Conservation (phyloP, 192 early-diverging fungal species). For the Backusella mclennaniae region DNA sequence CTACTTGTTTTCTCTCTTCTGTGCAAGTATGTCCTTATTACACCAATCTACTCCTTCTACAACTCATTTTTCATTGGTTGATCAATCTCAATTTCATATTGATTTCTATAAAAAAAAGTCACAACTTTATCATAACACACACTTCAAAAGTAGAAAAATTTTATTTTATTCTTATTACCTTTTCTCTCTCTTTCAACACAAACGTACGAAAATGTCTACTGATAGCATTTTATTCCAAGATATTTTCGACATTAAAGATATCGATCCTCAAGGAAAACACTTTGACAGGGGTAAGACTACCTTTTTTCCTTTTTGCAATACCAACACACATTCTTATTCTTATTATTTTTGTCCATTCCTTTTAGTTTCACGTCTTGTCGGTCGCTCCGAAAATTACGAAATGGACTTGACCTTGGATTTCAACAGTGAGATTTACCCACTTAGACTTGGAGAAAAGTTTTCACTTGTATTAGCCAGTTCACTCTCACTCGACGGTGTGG, state of each 20-base stretch:
- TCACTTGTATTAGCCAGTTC: conserved; percentile 79
- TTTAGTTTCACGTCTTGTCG: conserved; percentile 84
- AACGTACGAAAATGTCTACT: conserved; percentile 33
- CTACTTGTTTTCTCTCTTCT: too few relatives aligned
- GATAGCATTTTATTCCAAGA: conserved; percentile 86
- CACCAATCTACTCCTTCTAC: too few relatives aligned
- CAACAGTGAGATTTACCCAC: conserved; percentile 92
- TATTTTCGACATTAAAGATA: conserved; percentile 86
- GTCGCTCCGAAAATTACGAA: conserved; percentile 80
- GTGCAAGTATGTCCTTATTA: too few relatives aligned
- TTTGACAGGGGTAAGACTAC: conserved; percentile 81
- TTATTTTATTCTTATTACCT: neutral
- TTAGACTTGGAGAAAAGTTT: conserved; percentile 84
- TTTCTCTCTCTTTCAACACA: neutral
- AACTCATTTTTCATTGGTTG: too few relatives aligned
- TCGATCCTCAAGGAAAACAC: conserved; percentile 88
- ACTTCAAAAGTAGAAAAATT: neutral
- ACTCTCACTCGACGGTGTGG: conserved; percentile 57
- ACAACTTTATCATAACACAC: neutral
- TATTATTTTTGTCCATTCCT: neutral
- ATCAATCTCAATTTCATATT: neutral
- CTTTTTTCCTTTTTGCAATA: neutral
- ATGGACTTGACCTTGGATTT: conserved; percentile 91
- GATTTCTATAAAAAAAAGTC: neutral
- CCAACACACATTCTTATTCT: neutral